These are phyloP conservation scores for Phaeotremella fagi DNA, from an alignment of 768 basidiomycete species.

Conservation along the genomic window DNA sequence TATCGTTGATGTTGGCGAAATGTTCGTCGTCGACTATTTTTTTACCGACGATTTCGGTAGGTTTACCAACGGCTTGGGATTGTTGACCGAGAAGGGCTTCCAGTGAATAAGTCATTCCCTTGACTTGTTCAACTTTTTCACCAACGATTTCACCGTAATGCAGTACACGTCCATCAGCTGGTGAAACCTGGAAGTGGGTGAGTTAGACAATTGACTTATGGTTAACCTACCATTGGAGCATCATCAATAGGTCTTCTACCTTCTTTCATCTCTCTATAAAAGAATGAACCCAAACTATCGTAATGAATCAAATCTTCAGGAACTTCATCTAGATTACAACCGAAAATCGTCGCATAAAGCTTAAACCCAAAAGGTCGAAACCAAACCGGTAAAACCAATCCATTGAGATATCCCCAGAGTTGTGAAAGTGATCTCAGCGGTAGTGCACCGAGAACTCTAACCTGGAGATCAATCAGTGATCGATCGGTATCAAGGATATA, in stretches of 20 bases:
- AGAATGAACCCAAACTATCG: constrained; percentile 86
- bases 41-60: constrained; percentile 10
- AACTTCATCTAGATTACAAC: constrained; percentile 88
- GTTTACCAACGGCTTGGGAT: constrained; percentile 25
- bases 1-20: constrained; percentile 95
- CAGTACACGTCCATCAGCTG: constrained; percentile 86
- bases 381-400: constrained; percentile 88
- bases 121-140: constrained; percentile 86
- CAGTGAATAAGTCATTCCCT: constrained; percentile 94
- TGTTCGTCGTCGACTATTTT: constrained; percentile 68
- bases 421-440: constrained; percentile 94
- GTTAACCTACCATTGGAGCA: constrained; percentile 60
- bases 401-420: constrained; percentile 93
- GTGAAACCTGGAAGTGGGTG: constrained; percentile 62
- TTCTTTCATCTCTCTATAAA: constrained; percentile 78
- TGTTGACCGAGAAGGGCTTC: constrained; percentile 76
- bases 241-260: constrained; percentile 74
- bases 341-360: constrained; percentile 80
- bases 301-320: constrained; percentile 71
- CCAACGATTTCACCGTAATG: constrained; percentile 83
- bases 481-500: background rate
- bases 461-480: constrained; percentile 50
- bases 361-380: constrained; percentile 84
- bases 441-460: constrained; percentile 92
- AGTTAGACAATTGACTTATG: background rate